phyloP scores from a whole-genome alignment of 495 filamentous ascomycete species.

The Schizothecium vesticola region DNA sequence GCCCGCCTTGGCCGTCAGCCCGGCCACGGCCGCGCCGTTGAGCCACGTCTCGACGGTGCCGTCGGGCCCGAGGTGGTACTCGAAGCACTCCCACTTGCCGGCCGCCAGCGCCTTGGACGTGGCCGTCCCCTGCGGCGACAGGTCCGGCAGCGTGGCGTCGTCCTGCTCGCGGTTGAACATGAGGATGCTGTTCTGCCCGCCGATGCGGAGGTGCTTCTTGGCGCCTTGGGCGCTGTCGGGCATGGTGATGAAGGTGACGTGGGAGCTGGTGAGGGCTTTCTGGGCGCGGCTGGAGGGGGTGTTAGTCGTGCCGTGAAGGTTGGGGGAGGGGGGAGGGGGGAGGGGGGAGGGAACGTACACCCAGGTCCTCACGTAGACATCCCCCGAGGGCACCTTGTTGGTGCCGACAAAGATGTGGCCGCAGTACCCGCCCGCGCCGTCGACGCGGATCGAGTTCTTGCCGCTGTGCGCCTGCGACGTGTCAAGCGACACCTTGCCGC shows the following conservation, averaged over 20 bases:
- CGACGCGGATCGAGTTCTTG: slow-evolving; percentile 51
- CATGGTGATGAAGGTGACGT: slow-evolving; percentile 59
- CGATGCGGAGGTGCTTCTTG: slow-evolving; percentile 55
- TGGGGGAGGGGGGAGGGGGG: slow-evolving; percentile 5
- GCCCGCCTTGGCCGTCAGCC: slow-evolving; percentile 42
- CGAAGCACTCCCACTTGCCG: slow-evolving; percentile 49
- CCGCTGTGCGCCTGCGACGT: slow-evolving; percentile 47
- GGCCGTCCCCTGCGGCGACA: slow-evolving; percentile 51
- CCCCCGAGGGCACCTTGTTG: slow-evolving; percentile 47
- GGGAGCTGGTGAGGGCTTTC: slow-evolving; percentile 47
- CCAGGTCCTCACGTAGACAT: slow-evolving; percentile 50
- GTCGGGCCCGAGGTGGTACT: slow-evolving; percentile 52
- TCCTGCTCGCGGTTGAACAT: slow-evolving; percentile 59
- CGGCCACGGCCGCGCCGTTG: slow-evolving; percentile 43
- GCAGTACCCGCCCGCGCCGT: slow-evolving; percentile 51
- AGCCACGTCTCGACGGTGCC: slow-evolving; percentile 55
- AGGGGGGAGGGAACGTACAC: slow-evolving; percentile 39
- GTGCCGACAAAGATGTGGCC: slow-evolving; percentile 58
- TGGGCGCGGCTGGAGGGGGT: slow-evolving; percentile 43
- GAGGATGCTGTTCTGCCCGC: slow-evolving; percentile 51
- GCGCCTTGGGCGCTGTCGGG: slow-evolving; percentile 48
- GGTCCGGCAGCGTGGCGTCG: slow-evolving; percentile 55
- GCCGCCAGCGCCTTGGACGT: slow-evolving; percentile 45
- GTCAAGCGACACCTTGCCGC: slow-evolving; percentile 50
- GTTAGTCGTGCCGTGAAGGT: too few species aligned